Base-by-base conservation (phyloP, 2,329 filamentous ascomycete species). In the Colletotrichum abscissum region DNA sequence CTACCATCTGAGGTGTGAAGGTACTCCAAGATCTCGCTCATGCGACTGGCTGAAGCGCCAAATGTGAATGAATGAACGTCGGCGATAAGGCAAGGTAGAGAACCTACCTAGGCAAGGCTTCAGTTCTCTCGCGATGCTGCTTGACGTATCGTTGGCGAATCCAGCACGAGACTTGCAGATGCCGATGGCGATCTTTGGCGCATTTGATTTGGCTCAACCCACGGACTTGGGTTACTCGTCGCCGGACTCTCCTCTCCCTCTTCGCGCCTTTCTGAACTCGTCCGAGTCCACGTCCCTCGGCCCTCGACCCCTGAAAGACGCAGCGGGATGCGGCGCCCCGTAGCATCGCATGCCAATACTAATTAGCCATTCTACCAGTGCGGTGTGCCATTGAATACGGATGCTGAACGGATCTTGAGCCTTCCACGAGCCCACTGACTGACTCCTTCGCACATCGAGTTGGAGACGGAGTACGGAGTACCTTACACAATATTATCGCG, bases 121-220 rank as follows among this genome's bases (percentile, higher is more conserved):
- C 1, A 49, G 42, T 49, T 49, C 42, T 49, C 42, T 33, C n/a
- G 16, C 49, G 24, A 24, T 14, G 7, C 67, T 12, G 24, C 30
- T 30, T 69, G 66, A 46, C 30, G 49, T 42, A 33, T 49, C 26
- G 24, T 46, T 35, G 67, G 42, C 24, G 3, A 26, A 35, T 3
- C 24, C 55, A 30, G 28, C 49, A 42, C 65, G 57, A 63, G 38
- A 26, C 52, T 54, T 69, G 65, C 66, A 55, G 59, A 46, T 63
- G 65, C 54, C 58, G 69, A 72, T 42, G 69, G 65, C 66, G 66
- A 69, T 69, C 66, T 69, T 72, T 56, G 46, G 69, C 59, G 54
- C 54, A 55, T 55, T 52, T 30, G 54, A 67, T 60, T 59, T 60
- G 60, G 70, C 60, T 64, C 55, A 65, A 26, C 66, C 66, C 59